phyloP scores from a whole-genome alignment of 148 eudicot genomes.

The Rhododendron ovatum region DNA sequence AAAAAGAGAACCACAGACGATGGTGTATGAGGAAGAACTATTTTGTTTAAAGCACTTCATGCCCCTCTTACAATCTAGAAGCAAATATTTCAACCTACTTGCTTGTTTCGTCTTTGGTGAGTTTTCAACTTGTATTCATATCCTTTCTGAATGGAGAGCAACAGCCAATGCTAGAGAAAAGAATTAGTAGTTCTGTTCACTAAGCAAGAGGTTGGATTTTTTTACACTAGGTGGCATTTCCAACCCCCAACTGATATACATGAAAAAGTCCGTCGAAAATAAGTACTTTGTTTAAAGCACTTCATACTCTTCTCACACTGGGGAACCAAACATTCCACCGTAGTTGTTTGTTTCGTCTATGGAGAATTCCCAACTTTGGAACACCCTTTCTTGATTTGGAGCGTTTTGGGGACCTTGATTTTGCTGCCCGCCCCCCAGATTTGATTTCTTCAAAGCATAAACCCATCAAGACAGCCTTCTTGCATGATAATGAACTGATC shows the following conservation, averaged over 20 bases:
- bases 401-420: not conserved
- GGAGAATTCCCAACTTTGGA: not conserved
- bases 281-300: not conserved
- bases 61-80: not conserved
- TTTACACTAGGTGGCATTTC: not conserved
- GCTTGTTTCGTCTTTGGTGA: not conserved
- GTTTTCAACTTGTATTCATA: not conserved
- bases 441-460: not conserved
- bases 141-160: not conserved
- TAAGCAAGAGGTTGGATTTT: not conserved
- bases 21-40: not conserved
- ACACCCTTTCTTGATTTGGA: not conserved
- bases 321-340: not conserved
- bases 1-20: not conserved
- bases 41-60: not conserved
- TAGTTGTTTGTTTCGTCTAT: not conserved
- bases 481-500: not conserved
- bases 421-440: not conserved
- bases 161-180: not conserved
- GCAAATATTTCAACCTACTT: not conserved
- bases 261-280: not conserved
- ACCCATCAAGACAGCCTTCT: not conserved
- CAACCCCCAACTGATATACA: not conserved
- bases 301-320: not conserved
- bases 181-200: not conserved